Evolutionary conservation across 2,329 filamentous ascomycete species (phyloP), one percentile per base, ranked within the genome.

Genomic region (Colletotrichum siamense): DNA sequence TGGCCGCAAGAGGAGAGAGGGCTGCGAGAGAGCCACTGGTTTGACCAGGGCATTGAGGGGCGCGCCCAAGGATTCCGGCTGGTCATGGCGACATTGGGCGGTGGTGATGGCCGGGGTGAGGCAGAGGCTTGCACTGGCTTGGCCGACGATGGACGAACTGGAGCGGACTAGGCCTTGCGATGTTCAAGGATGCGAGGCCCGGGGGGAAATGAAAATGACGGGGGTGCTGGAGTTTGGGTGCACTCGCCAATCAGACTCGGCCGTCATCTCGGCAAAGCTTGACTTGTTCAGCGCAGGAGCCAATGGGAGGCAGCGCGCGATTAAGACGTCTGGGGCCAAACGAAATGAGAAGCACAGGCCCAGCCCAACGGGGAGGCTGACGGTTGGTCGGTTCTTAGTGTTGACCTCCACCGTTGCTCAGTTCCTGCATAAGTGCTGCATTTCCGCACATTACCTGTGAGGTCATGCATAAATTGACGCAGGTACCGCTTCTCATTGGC

Each of bases 381-480:
- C 30, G 36, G 63, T 34, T 52, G 49, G 28, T 18, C 44, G 12
- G 70, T 52, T 52, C 44, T 52, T 24, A 22, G 44, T 52, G 44
- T 52, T 52, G 44, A 22, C 44, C 44, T 52, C 44, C 44, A 66
- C 28, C 18, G 26, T 34, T 52, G 49, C 22, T 18, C 44, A 15
- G 73, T 76, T 75, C 75, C 66, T 77, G 75, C 75, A 75, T 75
- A 77, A 77, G 66, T 69, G 32, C 44, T 76, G 71, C 74, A 74
- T 69, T 24, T 59, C 62, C 36, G 49, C 62, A 62, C 49, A 62
- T 59, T 36, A 24, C 61, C 62, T 28, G 52, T 67, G 49, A 57
- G 34, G 62, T 65, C 73, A 73, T 52, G 73, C 59, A 76, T 57
- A 76, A 61, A 24, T 61, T 24, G 8, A 30, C 15, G 57, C 22